Evolutionary conservation across 2,329 filamentous ascomycete genomes (phyloP).

Genomic region (Aspergillus sergii): DNA sequence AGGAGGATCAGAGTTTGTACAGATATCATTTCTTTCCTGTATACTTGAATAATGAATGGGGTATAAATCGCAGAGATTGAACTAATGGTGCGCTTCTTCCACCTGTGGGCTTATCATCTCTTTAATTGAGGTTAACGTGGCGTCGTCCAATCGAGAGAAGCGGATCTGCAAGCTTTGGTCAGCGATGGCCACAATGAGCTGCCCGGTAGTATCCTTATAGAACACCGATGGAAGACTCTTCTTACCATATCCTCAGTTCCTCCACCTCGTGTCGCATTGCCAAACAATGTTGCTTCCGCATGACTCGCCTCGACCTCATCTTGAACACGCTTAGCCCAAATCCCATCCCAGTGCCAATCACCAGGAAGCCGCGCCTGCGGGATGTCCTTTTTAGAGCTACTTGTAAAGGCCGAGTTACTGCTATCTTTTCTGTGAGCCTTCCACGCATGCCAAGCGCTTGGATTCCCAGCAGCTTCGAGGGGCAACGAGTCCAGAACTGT

Average conservation of each 20-base stretch:
- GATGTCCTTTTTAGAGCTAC: constrained; percentile 47
- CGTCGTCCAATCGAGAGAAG: constrained; percentile 41
- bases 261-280: constrained; percentile 55
- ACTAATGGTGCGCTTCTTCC: constrained; percentile 27
- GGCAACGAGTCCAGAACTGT: constrained; percentile 76
- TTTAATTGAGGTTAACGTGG: constrained; percentile 36
- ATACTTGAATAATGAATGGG: constrained; percentile 8
- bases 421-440: constrained; percentile 63
- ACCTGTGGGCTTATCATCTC: constrained; percentile 37
- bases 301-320: constrained; percentile 76
- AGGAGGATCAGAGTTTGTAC: background rate
- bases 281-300: constrained; percentile 78
- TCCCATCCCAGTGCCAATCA: constrained; percentile 97
- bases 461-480: constrained; percentile 81
- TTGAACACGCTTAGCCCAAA: constrained; percentile 88
- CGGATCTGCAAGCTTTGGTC: constrained; percentile 37
- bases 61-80: constrained; percentile 7
- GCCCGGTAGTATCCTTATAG: no score
- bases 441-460: constrained; percentile 95
- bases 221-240: background rate
- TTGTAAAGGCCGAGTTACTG: constrained; percentile 14
- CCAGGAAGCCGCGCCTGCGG: constrained; percentile 63
- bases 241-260: constrained; percentile 71
- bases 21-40: background rate
- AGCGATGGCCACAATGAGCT: constrained; percentile 5